Base-by-base conservation (phyloP, 768 basidiomycete species). In the Trametes gibbosa region DNA sequence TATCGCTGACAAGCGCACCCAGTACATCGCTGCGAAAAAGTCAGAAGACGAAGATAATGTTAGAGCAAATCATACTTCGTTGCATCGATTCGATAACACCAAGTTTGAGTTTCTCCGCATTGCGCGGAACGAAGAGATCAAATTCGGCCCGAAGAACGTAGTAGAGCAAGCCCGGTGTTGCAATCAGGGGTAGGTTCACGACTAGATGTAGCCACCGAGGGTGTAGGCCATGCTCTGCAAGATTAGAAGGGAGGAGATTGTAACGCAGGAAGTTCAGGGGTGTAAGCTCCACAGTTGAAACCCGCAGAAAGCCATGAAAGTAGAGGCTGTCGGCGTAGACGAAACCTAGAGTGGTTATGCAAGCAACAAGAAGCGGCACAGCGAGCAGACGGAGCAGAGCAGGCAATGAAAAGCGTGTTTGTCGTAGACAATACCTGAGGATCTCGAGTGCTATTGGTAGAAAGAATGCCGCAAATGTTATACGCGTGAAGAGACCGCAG, bases 231-330 rank as follows among this genome's bases (percentile, higher is more conserved):
- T 77, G 76, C 25, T 68, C 70, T 0, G 73, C 73, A 34, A 76
- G 70, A 64, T 77, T 77, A 16, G 68, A 62, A 10, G 70, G 53
- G 2, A 70, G 68, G n/a, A 75, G 51, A 58, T 76, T 77, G 57
- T 76, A 77, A 37, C 62, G 67, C 63, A 76, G 40, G 50, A 76
- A 74, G 50, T 77, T 77, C 52, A 72, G 69, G 17, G 76, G 76
- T 5, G 76, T 73, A 12, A 76, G 24, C 29, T 72, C 70, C 5
- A 59, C 24, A 6, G 55, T 41, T 24, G 58, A 55, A 45, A 65
- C 52, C 53, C 60, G 62, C 5, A 67, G 67, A 12, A 19, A 7
- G 23, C 35, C 42, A 8, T 62, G 64, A 59, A 75, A 76, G 65
- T 75, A 76, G n/a, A 60, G 51, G 5, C 73, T 70, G 60, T 77